Percentiles rank a stretch among this genome's conserved stretches.
phyloP scores from a whole-genome alignment of 2,329 filamentous ascomycete genomes.

The Trichophyton schoenleinii region DNA sequence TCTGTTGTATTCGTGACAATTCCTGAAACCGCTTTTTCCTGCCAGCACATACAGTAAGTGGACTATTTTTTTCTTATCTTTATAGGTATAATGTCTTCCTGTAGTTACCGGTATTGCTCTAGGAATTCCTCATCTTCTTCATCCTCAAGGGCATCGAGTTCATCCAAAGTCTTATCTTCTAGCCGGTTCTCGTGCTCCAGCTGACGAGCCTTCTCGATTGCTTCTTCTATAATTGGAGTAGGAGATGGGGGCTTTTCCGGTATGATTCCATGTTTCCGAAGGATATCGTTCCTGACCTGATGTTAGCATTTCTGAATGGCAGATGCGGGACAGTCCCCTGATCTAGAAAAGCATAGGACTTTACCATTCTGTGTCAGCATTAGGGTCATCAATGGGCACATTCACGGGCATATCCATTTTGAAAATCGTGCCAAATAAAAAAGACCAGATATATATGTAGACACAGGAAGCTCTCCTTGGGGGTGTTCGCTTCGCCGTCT shows the following conservation, averaged over 20 bases:
- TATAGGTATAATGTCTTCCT: background rate
- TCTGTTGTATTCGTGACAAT: constrained; percentile 59
- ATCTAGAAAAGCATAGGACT: constrained; percentile 11
- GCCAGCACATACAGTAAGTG: background rate
- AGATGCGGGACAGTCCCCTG: constrained; percentile 2
- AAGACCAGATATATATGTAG: background rate
- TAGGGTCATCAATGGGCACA: constrained; percentile 87
- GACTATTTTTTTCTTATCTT: background rate
- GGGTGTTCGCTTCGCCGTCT: background rate
- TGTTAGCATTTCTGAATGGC: constrained; percentile 6
- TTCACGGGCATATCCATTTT: constrained; percentile 47
- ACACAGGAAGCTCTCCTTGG: background rate
- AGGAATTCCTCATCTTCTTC: constrained; percentile 90
- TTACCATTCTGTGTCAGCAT: constrained; percentile 96
- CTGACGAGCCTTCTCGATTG: constrained; percentile 67
- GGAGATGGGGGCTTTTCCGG: constrained; percentile 96
- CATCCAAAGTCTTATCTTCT: constrained; percentile 87
- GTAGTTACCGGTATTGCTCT: constrained; percentile 57
- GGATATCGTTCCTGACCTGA: constrained; percentile 80
- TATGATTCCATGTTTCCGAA: constrained; percentile 90
- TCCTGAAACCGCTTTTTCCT: constrained; percentile 75
- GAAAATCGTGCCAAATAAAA: constrained; percentile 5
- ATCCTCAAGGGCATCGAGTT: constrained; percentile 86
- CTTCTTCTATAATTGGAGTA: constrained; percentile 91
- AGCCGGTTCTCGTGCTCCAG: constrained; percentile 84